These are phyloP conservation scores for Aspergillus haitiensis DNA, from an alignment of 495 filamentous ascomycete species.

Conservation along the genomic window DNA sequence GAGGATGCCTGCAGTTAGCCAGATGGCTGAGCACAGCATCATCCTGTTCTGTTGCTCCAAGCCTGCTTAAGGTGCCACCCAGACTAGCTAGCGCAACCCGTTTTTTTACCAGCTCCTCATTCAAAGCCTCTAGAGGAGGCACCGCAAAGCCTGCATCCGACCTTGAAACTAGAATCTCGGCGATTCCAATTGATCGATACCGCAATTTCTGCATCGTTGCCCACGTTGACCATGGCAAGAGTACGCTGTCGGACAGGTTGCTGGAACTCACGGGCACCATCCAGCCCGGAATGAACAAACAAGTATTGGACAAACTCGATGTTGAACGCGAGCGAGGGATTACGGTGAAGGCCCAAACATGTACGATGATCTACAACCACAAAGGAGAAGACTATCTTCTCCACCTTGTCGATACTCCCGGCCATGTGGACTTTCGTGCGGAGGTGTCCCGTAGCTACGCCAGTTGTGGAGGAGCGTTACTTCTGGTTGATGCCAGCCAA, in stretches of 20 bases:
- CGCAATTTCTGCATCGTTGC: constrained; percentile 98
- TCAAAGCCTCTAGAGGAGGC: constrained; percentile 35
- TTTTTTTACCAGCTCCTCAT: constrained; percentile 41
- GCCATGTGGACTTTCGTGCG: constrained; percentile 95
- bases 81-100: constrained; percentile 31
- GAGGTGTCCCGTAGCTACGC: constrained; percentile 95
- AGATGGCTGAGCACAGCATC: constrained; percentile 51
- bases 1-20: constrained; percentile 57
- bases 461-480: constrained; percentile 86
- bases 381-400: constrained; percentile 85
- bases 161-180: constrained; percentile 78
- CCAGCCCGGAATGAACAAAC: constrained; percentile 81
- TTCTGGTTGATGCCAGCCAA: constrained; percentile 92
- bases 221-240: constrained; percentile 98
- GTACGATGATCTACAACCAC: constrained; percentile 92
- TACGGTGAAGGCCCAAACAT: constrained; percentile 98
- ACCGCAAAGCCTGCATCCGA: constrained; percentile 42
- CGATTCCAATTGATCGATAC: constrained; percentile 87
- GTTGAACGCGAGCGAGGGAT: constrained; percentile 95
- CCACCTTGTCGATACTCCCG: constrained; percentile 94
- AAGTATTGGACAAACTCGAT: constrained; percentile 94
- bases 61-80: constrained; percentile 36
- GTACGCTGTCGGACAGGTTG: constrained; percentile 85
- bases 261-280: constrained; percentile 96
- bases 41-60: constrained; percentile 40